These are phyloP conservation scores for Trypanosoma congolense DNA, from an alignment of 208 protist genomes.

Conservation along the genomic window DNA sequence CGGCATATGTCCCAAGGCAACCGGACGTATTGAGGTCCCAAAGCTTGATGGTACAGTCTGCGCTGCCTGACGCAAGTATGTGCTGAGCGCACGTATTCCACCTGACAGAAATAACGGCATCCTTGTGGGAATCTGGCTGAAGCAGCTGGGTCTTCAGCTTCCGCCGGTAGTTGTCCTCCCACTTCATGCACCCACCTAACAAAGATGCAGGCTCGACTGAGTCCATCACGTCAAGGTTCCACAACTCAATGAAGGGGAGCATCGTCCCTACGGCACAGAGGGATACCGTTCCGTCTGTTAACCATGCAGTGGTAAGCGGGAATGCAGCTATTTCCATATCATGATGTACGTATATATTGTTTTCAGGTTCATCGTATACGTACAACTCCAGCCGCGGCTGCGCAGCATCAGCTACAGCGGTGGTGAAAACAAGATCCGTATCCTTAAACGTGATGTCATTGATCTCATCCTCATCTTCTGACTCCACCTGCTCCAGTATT, in stretches of 20 bases:
- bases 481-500: slow-evolving; percentile 75
- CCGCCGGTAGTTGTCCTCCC: slow-evolving; percentile 73
- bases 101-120: slow-evolving; percentile 91
- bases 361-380: slow-evolving; percentile 94
- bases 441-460: slow-evolving; percentile 90
- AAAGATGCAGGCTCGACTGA: slow-evolving; percentile 86
- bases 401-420: slow-evolving; percentile 60
- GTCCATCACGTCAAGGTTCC: slow-evolving; percentile 96
- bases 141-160: slow-evolving; percentile 50
- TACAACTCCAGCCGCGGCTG: slow-evolving; percentile 89
- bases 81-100: slow-evolving; percentile 93
- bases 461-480: slow-evolving; percentile 86
- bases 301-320: slow-evolving; percentile 93
- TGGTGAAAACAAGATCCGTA: slow-evolving; percentile 80
- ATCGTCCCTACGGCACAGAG: slow-evolving; percentile 96
- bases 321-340: slow-evolving; percentile 93
- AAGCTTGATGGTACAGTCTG: slow-evolving; percentile 94
- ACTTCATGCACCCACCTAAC: slow-evolving; percentile 80
- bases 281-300: slow-evolving; percentile 88
- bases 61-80: slow-evolving; percentile 91
- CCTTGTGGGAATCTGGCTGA: slow-evolving; percentile 84
- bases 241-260: slow-evolving; percentile 96
- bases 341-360: slow-evolving; percentile 96
- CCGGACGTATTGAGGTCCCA: slow-evolving; percentile 90
- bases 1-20: slow-evolving; percentile 89